Evolutionary conservation across 2,329 filamentous ascomycete genomes (phyloP), one percentile per base, ranked within the genome.

Genomic region (Sphaerulina populicola): DNA sequence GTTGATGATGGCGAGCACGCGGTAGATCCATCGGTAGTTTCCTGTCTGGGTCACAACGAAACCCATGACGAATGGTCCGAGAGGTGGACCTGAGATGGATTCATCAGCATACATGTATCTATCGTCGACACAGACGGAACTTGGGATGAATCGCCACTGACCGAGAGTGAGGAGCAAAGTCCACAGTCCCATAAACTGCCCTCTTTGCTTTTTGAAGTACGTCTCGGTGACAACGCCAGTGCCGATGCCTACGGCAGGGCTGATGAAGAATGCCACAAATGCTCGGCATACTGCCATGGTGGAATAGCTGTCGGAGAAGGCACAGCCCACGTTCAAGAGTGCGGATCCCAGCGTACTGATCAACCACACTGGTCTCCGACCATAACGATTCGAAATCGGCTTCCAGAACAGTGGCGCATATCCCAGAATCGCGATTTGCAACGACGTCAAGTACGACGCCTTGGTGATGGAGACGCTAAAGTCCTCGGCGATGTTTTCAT

Each of bases 1-100:
- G 51, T 82, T 81, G 58, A 73, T 72, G 37, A 81, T 80, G 1
- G 77, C 76, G 18, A 80, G 65, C 18, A 75, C 71, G 72, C 74
- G 81, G 62, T 77, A 81, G 23, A 80, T 79, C 78, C 78, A 81
- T 12, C 74, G 70, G 49, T 77, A 81, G 42, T 62, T 51, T 0
- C 75, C 73, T 11, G 75, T 72, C 8, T 74, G 70, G 50, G 75
- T 67, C 0, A 74, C 71, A 0, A 80, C 77, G 50, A 72, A 72
- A 2, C 70, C 70, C 58, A 63, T 62, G 50, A 57, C 63, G 48
- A 72, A 68, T 0, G 70, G 70, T 1, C 68, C 69, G 10, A 66
- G 58, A 1, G 74, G 73, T 23, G 74, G 70, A 33, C 56, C 56
- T 58, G 14, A 7, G 21, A 27, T 12, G 4, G 15, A 27, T 12